Conservation (phyloP, 306 rosid species). For the Albizia julibrissin region DNA sequence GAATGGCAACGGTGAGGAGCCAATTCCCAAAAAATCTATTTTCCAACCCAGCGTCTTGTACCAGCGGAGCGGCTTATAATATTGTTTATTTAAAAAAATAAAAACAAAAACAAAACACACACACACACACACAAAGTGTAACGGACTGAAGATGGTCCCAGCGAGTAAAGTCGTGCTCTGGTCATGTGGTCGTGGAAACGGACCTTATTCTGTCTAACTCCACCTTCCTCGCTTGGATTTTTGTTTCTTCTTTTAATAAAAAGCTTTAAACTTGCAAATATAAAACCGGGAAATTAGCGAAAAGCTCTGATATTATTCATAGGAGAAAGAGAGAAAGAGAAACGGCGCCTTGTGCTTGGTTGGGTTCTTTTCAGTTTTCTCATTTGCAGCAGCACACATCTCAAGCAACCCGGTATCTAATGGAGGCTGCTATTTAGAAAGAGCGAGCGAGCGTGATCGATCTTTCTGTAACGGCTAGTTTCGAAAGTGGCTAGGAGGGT, state of each 20-base stretch:
- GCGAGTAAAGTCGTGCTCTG: conserved; percentile 30
- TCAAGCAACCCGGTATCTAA: background rate
- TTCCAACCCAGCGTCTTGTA: background rate
- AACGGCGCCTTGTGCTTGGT: background rate
- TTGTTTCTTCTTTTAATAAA: conserved; percentile 2
- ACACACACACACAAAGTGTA: background rate
- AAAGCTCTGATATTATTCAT: background rate
- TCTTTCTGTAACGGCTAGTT: conserved; percentile 53
- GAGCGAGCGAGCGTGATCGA: conserved; percentile 15
- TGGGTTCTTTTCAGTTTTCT: background rate
- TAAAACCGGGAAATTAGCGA: background rate
- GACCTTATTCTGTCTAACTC: conserved; percentile 4
- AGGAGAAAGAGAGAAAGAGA: background rate
- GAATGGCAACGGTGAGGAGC: too few relatives aligned
- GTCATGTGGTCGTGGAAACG: conserved; percentile 33
- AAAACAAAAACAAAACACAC: too few relatives aligned
- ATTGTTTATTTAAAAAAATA: background rate
- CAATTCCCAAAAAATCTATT: too few relatives aligned
- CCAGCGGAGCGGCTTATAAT: background rate
- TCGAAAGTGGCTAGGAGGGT: background rate
- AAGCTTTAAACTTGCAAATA: background rate
- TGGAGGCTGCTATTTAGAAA: background rate
- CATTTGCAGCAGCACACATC: conserved; percentile 14
- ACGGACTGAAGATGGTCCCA: conserved; percentile 36
- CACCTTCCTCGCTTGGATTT: conserved; percentile 26